Base-by-base conservation (phyloP, 2,329 filamentous ascomycete species). In the Alternaria ventricosa region DNA sequence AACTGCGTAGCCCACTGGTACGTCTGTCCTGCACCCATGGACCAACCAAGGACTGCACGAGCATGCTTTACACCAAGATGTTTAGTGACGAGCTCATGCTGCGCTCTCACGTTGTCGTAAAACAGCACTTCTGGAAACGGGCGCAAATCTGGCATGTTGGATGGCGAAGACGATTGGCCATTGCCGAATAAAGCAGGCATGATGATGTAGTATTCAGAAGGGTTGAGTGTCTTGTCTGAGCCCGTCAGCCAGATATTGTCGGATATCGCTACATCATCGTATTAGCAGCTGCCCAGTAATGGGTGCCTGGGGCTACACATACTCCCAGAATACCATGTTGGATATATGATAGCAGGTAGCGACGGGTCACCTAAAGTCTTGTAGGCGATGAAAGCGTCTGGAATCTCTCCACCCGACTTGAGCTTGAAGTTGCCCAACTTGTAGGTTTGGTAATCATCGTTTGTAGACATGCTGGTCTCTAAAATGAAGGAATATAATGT, bases 221-320 rank as follows among this genome's bases (percentile, higher is more conserved):
- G 90, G 64, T 86, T 86, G 46, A 94, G 82, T 0, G 89, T 86
- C 75, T 88, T 92, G 68, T 88, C 85, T 6, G 85, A 77, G 12
- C 90, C 90, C 45, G 92, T 85, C 11, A 94, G 85, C 92, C 92
- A 94, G 75, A 91, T 84, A 64, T 94, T 94, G 72, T 92, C 89
- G 3, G 84, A 82, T 65, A 94, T 92, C 3, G 80, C 82, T 81
- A 78, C 10, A 33, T 20, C 13, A 4, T 18, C 11, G 9, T 5
- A 43, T 63, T 11, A 65, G 60, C 41, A 57, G 44, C 7, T 27
- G 25, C 8, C 0, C 41, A 10, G 9, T 10, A 4, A 22, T 27
- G 22, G 5, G 41, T 12, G 15, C 10, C 7, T 30, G n/a, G 27
- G 10, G 12, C 22, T 45, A 10, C 22, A n/a, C 60, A 49, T 57